A percentile compares a stretch with the other conserved stretches of the same genome.
Conservation (phyloP, 2,329 filamentous ascomycete species). For the Penicillium sp. region DNA sequence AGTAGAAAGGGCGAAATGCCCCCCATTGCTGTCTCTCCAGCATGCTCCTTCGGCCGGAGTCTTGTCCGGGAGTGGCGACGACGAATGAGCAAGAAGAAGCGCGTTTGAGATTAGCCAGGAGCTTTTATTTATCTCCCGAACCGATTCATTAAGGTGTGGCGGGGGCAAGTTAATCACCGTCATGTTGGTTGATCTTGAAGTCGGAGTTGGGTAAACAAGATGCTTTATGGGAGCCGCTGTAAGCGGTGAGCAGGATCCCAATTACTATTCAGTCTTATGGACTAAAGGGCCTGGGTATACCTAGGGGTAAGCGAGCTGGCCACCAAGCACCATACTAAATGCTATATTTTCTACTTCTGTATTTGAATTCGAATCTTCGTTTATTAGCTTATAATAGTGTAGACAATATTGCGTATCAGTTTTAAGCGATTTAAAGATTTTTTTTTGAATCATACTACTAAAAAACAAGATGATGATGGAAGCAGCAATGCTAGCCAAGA, state of each 20-base stretch:
- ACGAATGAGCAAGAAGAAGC: constrained; percentile 9
- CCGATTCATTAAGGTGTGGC: constrained; percentile 13
- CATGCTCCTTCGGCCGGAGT: constrained; percentile 5
- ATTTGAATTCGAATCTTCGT: too few relatives aligned
- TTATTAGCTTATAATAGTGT: too few relatives aligned
- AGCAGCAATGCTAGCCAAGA: too few relatives aligned
- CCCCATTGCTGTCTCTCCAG: constrained; percentile 12
- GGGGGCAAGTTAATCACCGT: constrained; percentile 3
- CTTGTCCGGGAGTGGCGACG: constrained; percentile 9
- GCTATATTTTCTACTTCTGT: too few relatives aligned
- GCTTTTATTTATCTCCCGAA: constrained; percentile 10
- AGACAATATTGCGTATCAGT: too few relatives aligned
- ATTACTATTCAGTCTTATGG: too few relatives aligned
- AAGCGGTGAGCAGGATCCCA: constrained; percentile 12
- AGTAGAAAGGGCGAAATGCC: constrained; percentile 10
- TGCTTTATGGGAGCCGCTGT: constrained; percentile 6
- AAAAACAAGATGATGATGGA: too few relatives aligned
- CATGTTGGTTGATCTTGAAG: constrained; percentile 9
- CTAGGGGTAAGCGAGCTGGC: too few relatives aligned
- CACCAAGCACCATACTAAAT: too few relatives aligned
- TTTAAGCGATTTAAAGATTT: too few relatives aligned
- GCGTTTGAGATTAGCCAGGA: constrained; percentile 13
- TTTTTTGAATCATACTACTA: too few relatives aligned
- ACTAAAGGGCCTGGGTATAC: too few relatives aligned
- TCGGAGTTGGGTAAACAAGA: constrained; percentile 4